Evolutionary conservation across 805 yeast genomes (phyloP), one percentile per base, ranked within the genome.

Genomic region (Wickerhamomyces pijperi): DNA sequence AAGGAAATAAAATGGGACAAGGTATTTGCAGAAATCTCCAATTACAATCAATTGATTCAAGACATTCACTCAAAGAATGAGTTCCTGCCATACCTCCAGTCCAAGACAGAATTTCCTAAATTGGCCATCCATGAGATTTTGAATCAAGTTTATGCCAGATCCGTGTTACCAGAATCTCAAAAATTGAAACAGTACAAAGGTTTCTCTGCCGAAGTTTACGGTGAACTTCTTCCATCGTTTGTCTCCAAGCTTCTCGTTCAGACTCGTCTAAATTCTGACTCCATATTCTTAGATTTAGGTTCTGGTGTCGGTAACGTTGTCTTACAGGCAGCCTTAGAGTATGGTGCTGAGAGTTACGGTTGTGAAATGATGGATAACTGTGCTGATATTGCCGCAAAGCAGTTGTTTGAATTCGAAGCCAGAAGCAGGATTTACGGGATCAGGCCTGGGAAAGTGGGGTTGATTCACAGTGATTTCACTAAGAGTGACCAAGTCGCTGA

Each of bases 261-360:
- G 48, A 79, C 86, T 37, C 69, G 67, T 1, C 60, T 87, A 37
- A 57, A 63, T 29, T 65, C 74, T 2, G 59, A 58, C 2, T 70
- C 74, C 34, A 71, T 65, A n/a, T 87, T 86, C 51, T 76, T 88
- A 45, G 97, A 88, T 59, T 64, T 88, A 19, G 97, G 97, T 0
- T 85, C 95, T 0, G 97, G 97, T 14, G 96, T 88, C 14, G 97
- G 96, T 0, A 88, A 88, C 54, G 85, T 95, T 42, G 80, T 82
- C 0, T 69, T 87, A 33, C 96, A 87, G 56, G 94, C 95, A 0
- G 86, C 95, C 0, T 58, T 88, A 28, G 95, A 87, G 50, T 76
- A 74, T 54, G 95, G 95, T 2, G 82, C 87, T 43, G 67, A 67
- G 39, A 79, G 94, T 56, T 85, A 83, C 51, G 97, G 97, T 1